phyloP scores from a whole-genome alignment of 2,329 filamentous ascomycete genomes.

The Grosmannia clavigera region DNA sequence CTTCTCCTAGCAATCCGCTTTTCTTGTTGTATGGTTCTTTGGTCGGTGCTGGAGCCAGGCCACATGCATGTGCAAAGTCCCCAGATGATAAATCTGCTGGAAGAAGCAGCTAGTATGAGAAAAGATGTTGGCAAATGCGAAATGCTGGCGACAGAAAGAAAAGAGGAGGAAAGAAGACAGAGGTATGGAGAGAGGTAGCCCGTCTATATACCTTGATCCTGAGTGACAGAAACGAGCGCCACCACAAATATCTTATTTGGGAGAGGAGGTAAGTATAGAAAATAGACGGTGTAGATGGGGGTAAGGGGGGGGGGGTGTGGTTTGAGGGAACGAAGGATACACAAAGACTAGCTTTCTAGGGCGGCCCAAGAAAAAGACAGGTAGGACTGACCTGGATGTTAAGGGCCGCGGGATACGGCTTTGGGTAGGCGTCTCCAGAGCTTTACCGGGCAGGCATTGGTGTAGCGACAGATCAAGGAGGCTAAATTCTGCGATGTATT shows the following conservation, averaged over 20 bases:
- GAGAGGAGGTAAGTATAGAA: neutral
- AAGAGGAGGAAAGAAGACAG: neutral
- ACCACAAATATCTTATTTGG: neutral
- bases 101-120: neutral
- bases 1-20: neutral
- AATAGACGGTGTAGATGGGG: neutral
- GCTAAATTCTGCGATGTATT: neutral
- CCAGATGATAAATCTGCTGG: too few species aligned
- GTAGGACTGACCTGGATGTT: neutral
- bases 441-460: neutral
- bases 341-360: neutral
- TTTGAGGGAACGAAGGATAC: neutral
- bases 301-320: slow-evolving; percentile 1
- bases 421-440: neutral
- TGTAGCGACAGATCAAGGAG: neutral
- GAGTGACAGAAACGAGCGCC: slow-evolving; percentile 1
- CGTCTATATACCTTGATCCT: slow-evolving; percentile 1
- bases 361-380: slow-evolving; percentile 1
- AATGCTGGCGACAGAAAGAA: neutral
- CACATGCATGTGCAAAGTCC: neutral
- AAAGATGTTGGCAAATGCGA: neutral
- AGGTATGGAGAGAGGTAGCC: neutral
- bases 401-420: neutral
- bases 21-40: neutral
- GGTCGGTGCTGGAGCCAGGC: neutral